Evolutionary conservation across 257 asterid genomes (phyloP).

Genomic region (Echites panduratus): DNA sequence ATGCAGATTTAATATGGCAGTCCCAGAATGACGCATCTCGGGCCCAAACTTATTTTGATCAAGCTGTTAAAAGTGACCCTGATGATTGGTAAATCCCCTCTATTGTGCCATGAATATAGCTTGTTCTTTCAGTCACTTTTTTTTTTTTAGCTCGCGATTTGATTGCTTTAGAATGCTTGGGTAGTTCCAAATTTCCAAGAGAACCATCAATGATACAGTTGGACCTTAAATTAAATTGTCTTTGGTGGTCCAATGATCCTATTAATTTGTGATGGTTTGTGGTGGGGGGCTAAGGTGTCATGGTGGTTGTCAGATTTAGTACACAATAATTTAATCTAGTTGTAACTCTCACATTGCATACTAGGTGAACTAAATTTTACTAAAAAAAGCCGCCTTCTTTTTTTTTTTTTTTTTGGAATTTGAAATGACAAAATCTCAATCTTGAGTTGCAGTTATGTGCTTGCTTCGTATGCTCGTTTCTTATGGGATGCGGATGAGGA

Average conservation of each 20-base stretch:
- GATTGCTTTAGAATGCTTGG: not conserved
- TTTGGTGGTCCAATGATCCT: not conserved
- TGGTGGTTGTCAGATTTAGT: not conserved
- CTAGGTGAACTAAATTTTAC: too few relatives aligned
- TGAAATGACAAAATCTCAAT: not conserved
- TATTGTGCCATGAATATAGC: not conserved
- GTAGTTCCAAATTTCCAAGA: not conserved
- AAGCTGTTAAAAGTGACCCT: slow-evolving; percentile 75
- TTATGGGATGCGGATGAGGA: slow-evolving; percentile 78
- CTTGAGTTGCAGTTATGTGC: slow-evolving; percentile 44
- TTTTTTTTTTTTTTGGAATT: not conserved
- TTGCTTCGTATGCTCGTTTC: slow-evolving; percentile 87
- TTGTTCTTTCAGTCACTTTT: not conserved
- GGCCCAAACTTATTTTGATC: slow-evolving; percentile 69
- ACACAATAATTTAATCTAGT: not conserved
- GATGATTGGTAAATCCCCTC: slow-evolving; percentile 49
- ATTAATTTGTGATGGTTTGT: not conserved
- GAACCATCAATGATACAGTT: not conserved
- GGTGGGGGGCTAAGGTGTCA: not conserved
- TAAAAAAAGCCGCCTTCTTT: too few relatives aligned
- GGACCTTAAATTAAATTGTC: not conserved
- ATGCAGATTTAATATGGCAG: slow-evolving; percentile 85
- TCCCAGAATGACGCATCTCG: slow-evolving; percentile 58
- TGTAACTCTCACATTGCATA: not conserved
- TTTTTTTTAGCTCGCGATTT: not conserved